phyloP scores from a whole-genome alignment of 345 rosid species.

The Pugionium cornutum region DNA sequence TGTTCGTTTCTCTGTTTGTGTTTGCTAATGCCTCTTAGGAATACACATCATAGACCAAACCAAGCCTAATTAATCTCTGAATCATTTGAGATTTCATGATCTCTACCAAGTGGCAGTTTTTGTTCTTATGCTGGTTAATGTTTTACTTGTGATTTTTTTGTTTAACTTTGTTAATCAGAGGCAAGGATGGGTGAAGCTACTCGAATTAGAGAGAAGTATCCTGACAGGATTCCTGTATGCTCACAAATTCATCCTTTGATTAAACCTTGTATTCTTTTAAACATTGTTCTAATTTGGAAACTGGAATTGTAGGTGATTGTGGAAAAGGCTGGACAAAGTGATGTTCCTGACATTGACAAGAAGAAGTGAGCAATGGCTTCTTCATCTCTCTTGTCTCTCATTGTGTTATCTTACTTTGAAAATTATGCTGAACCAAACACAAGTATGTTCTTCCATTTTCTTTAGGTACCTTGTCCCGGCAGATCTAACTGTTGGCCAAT shows the following conservation, averaged over 20 bases:
- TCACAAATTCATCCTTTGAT: background rate
- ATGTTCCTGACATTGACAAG: conserved; percentile 95
- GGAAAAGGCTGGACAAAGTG: conserved; percentile 84
- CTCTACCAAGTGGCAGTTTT: background rate
- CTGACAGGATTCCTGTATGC: conserved; percentile 88
- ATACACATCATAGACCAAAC: background rate
- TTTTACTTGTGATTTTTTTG: conserved; percentile 5
- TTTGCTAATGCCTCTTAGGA: background rate
- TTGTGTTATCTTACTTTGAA: background rate
- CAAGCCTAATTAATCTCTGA: background rate
- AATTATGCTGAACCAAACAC: background rate
- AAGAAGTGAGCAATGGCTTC: conserved; percentile 65
- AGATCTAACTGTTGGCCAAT: conserved; percentile 78
- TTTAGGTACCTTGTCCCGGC: conserved; percentile 81
- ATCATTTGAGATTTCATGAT: background rate
- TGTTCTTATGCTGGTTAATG: background rate
- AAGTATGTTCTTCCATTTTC: background rate
- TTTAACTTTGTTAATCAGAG: conserved; percentile 48
- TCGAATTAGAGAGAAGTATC: conserved; percentile 84
- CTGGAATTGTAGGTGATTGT: conserved; percentile 67
- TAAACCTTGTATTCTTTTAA: background rate
- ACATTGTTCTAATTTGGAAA: conserved; percentile 27
- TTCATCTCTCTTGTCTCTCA: background rate
- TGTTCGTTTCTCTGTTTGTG: conserved; percentile 11
- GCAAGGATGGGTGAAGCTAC: conserved; percentile 78